These are phyloP conservation scores for Penicillium frequentans DNA, from an alignment of 2,329 filamentous ascomycete species.

Conservation along the genomic window DNA sequence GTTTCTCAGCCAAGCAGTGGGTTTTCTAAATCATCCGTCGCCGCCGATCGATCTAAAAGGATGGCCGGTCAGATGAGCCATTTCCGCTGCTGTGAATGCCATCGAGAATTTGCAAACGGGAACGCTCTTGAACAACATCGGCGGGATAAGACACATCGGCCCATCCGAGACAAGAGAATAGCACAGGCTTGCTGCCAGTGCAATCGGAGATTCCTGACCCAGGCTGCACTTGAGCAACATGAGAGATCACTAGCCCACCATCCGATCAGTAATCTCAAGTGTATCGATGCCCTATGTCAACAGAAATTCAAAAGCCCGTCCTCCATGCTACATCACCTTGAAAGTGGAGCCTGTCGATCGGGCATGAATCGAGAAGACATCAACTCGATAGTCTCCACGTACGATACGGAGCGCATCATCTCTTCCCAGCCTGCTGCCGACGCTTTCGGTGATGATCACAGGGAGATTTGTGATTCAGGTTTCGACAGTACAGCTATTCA, in stretches of 20 bases:
- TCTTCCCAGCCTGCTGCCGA: neutral
- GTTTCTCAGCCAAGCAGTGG: too few species aligned
- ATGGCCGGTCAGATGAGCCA: too few species aligned
- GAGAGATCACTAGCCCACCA: neutral
- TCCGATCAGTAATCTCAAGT: neutral
- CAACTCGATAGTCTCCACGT: neutral
- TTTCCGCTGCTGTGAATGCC: too few species aligned
- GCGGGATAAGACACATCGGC: too few species aligned
- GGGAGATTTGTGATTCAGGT: neutral
- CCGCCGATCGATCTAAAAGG: too few species aligned
- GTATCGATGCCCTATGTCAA: neutral
- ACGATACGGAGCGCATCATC: neutral
- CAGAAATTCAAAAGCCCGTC: neutral
- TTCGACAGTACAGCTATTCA: neutral
- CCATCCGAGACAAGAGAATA: too few species aligned
- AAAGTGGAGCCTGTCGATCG: neutral
- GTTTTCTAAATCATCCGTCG: too few species aligned
- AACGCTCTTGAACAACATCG: too few species aligned
- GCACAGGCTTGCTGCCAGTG: slow-evolving; percentile 2
- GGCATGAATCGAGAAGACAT: neutral
- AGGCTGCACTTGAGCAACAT: neutral
- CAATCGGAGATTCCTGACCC: neutral
- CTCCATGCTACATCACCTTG: neutral
- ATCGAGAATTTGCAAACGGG: too few species aligned
- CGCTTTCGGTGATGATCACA: neutral